Evolutionary conservation across 805 yeast species (phyloP).

Genomic region (Hanseniaspora taiwanica): DNA sequence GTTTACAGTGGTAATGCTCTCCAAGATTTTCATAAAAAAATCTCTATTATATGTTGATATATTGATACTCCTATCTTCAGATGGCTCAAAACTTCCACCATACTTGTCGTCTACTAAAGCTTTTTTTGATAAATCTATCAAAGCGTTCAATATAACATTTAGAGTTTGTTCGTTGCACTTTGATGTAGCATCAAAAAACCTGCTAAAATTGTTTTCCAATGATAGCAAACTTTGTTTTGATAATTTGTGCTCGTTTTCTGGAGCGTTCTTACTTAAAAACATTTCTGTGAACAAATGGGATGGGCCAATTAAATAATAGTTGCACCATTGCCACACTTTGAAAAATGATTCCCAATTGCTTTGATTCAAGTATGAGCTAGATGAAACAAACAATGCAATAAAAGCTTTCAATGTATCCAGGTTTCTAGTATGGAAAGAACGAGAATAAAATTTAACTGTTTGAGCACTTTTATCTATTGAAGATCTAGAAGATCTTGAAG

Average conservation of each 20-base stretch:
- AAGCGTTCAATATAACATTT: conserved; percentile 31
- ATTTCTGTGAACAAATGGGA: conserved; percentile 26
- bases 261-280: conserved; percentile 27
- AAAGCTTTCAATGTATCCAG: conserved; percentile 68
- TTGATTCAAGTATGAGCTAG: conserved; percentile 57
- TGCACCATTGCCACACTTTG: conserved; percentile 65
- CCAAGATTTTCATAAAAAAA: conserved; percentile 41
- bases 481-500: neutral
- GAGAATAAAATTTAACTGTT: conserved; percentile 20
- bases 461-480: neutral
- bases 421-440: conserved; percentile 51
- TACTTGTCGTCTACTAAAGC: conserved; percentile 7
- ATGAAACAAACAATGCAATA: conserved; percentile 58
- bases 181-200: conserved; percentile 48
- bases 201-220: conserved; percentile 43
- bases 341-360: conserved; percentile 52
- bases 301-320: conserved; percentile 56
- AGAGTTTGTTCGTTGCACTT: conserved; percentile 42
- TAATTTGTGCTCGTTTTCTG: conserved; percentile 28
- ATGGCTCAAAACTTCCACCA: conserved; percentile 12
- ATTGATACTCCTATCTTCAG: conserved; percentile 11
- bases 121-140: conserved; percentile 31
- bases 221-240: conserved; percentile 33
- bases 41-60: conserved; percentile 41
- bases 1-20: conserved; percentile 39